A percentile compares a stretch with the other conserved stretches of the same genome.
These are phyloP conservation scores for Crataegus laevigata DNA, from an alignment of 306 rosid species.

Conservation along the genomic window DNA sequence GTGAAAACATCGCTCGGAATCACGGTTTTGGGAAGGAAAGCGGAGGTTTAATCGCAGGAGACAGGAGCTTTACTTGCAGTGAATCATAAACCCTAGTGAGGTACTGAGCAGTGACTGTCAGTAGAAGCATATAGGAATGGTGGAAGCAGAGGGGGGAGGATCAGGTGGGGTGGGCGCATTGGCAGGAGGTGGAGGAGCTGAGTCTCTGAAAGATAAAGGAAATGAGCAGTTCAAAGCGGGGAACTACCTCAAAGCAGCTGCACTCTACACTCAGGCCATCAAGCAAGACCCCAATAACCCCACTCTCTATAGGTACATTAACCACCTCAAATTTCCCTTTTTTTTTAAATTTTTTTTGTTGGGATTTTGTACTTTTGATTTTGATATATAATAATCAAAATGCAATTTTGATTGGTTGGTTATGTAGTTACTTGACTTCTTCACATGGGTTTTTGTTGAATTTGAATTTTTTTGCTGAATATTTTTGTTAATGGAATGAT, in stretches of 20 bases:
- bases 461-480: not conserved
- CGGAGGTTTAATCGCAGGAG: not conserved
- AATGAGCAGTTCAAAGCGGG: constrained; percentile 89
- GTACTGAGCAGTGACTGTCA: not conserved
- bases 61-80: not conserved
- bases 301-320: constrained; percentile 74
- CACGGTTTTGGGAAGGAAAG: not conserved
- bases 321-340: not conserved
- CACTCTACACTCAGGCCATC: constrained; percentile 92
- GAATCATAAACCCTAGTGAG: constrained; percentile 5
- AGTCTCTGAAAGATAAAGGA: constrained; percentile 80
- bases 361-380: not conserved
- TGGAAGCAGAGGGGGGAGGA: constrained; percentile 35
- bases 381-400: not conserved
- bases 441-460: not conserved
- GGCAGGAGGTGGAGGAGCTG: constrained; percentile 22
- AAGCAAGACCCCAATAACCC: constrained; percentile 82
- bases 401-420: not conserved
- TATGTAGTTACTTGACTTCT: not conserved
- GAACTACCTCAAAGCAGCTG: constrained; percentile 91
- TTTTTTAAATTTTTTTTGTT: not conserved
- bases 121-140: constrained; percentile 36
- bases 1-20: not conserved
- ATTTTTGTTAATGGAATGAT: not conserved
- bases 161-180: constrained; percentile 25